A percentile compares a stretch with the other conserved stretches of the same genome.
These are phyloP conservation scores for Sambucus nigra DNA, from an alignment of 129 eudicot species.

Conservation along the genomic window DNA sequence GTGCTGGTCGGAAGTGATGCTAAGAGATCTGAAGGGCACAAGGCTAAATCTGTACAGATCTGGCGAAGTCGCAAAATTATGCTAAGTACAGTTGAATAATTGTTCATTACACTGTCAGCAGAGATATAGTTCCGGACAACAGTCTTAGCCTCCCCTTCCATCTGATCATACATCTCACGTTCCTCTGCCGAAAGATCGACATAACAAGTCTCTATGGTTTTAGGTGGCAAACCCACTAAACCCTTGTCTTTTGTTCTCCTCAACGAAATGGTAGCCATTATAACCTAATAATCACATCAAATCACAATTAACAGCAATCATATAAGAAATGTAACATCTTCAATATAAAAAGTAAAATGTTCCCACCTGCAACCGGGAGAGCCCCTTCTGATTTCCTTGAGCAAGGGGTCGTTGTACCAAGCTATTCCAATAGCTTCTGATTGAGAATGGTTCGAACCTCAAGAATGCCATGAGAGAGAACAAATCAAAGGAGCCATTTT, in stretches of 20 bases:
- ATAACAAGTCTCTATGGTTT: slow-evolving; percentile 40
- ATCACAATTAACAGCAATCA: too few relatives aligned
- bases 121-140: slow-evolving; percentile 41
- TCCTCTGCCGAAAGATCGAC: slow-evolving; percentile 68
- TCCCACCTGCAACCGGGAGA: slow-evolving; percentile 75
- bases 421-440: slow-evolving; percentile 63
- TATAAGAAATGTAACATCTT: too few relatives aligned
- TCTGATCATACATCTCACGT: slow-evolving; percentile 65
- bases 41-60: slow-evolving; percentile 59
- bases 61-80: slow-evolving; percentile 81
- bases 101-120: slow-evolving; percentile 36
- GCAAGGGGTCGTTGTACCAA: slow-evolving; percentile 70
- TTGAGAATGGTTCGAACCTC: slow-evolving; percentile 71
- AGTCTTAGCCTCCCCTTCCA: slow-evolving; percentile 75
- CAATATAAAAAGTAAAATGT: not conserved
- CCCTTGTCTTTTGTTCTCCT: slow-evolving; percentile 73
- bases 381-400: slow-evolving; percentile 53
- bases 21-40: slow-evolving; percentile 61
- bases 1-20: slow-evolving; percentile 41
- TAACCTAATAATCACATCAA: too few relatives aligned
- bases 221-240: slow-evolving; percentile 49
- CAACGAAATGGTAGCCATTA: slow-evolving; percentile 70
- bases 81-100: slow-evolving; percentile 66
- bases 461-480: slow-evolving; percentile 71
- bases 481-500: slow-evolving; percentile 71